phyloP scores from a whole-genome alignment of 371 early-diverging fungal genomes.

The Parasitella parasitica region DNA sequence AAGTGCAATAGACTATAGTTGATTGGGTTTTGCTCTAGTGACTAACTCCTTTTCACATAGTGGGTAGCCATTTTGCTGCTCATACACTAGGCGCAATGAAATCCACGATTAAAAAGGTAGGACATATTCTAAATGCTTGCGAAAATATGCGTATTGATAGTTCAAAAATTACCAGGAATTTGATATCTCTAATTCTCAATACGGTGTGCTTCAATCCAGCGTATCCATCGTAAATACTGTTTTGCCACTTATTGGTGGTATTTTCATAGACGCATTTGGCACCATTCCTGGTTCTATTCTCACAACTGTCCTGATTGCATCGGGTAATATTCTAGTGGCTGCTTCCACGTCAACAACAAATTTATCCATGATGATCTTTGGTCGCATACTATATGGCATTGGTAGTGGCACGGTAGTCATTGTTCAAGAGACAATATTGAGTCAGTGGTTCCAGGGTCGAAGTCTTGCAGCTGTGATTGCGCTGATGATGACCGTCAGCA shows the following conservation, averaged over 20 bases:
- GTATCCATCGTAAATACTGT: conserved; percentile 74
- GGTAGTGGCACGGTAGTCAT: conserved; percentile 72
- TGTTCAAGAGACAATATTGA: conserved; percentile 71
- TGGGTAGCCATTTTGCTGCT: conserved; percentile 75
- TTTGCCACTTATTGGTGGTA: conserved; percentile 69
- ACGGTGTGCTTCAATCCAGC: conserved; percentile 70
- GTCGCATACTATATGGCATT: conserved; percentile 71
- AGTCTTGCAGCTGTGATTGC: conserved; percentile 65
- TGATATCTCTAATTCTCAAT: conserved; percentile 67
- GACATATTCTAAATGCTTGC: not conserved
- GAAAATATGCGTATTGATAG: not conserved
- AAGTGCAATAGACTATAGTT: too few relatives aligned
- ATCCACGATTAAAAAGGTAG: conserved; percentile 64
- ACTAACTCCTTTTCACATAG: too few relatives aligned
- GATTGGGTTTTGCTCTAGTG: too few relatives aligned
- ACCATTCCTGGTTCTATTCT: conserved; percentile 65
- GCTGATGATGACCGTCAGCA: conserved; percentile 65
- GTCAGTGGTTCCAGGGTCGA: conserved; percentile 72
- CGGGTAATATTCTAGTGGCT: conserved; percentile 64
- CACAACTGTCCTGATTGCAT: conserved; percentile 60
- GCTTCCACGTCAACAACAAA: conserved; percentile 54
- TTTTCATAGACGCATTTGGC: conserved; percentile 73
- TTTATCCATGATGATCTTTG: conserved; percentile 61
- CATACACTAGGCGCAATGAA: conserved; percentile 74
- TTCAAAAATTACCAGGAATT: conserved; percentile 53